phyloP scores from a whole-genome alignment of 2,329 filamentous ascomycete species.

The Xylariaceae sp. region DNA sequence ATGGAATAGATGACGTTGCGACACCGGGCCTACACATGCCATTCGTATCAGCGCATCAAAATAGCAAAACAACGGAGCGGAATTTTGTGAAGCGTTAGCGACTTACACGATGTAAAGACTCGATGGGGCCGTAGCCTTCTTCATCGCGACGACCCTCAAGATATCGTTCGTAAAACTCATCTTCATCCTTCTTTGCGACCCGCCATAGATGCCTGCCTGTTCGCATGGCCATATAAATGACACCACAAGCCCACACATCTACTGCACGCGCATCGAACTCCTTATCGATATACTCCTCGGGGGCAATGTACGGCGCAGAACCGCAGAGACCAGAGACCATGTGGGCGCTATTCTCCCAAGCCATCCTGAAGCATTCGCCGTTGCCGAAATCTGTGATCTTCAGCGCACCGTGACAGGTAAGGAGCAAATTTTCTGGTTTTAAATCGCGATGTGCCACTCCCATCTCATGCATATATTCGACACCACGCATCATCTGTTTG shows the following conservation, averaged over 20 bases:
- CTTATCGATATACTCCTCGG: conserved; percentile 92
- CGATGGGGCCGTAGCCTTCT: conserved; percentile 94
- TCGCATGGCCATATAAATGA: conserved; percentile 99
- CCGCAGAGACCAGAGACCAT: conserved; percentile 98
- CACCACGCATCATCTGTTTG: conserved; percentile 98
- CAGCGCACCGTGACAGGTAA: conserved; percentile 89
- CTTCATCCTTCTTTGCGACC: conserved; percentile 94
- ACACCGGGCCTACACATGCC: conserved; percentile 77
- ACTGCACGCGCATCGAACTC: conserved; percentile 98
- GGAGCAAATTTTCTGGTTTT: conserved; percentile 93
- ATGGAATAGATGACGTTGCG: conserved; percentile 99
- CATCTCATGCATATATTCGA: conserved; percentile 99
- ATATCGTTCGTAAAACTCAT: conserved; percentile 96
- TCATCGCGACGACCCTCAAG: conserved; percentile 91
- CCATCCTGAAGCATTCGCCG: conserved; percentile 99
- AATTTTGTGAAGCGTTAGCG: not conserved
- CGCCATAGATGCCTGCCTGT: conserved; percentile 96
- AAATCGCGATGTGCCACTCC: conserved; percentile 95
- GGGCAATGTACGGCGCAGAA: conserved; percentile 95
- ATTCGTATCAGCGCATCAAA: conserved; percentile 31
- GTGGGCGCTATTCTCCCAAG: conserved; percentile 97
- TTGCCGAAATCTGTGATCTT: conserved; percentile 99
- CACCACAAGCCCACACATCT: conserved; percentile 96
- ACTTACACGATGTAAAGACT: conserved; percentile 91
- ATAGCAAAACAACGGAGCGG: not conserved